Base-by-base conservation (phyloP, 176 grass and related monocot genomes). In the Phragmites australis region DNA sequence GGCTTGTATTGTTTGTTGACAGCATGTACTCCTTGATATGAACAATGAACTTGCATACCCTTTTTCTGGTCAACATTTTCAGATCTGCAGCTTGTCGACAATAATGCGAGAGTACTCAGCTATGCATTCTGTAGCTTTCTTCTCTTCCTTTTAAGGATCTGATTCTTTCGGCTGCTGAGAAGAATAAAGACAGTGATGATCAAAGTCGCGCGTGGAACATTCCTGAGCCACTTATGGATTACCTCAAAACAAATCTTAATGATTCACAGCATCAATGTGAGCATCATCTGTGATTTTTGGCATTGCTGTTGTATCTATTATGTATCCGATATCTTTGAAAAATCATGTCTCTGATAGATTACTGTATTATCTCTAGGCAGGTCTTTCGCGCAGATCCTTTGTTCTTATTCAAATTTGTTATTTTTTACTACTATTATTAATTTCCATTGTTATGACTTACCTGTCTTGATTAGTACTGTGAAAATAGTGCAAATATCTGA, bases 41-140 rank as follows among this genome's bases (percentile, higher is more conserved):
- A 65, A 61, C 41, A 43, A 25, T 52, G 32, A 65, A 61, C 41
- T 64, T 83, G 66, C 77, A 58, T 77, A 41, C 65, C 40, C 44
- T 77, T 75, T 75, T 85, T 88, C 37, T 83, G 54, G 65, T 67
- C 42, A 61, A 78, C 47, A 71, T 88, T 76, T 39, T 83, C 81
- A 98, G 95, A 75, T 98, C 43, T 98, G 95, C 82, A 98, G 92
- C 66, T 94, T 98, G 74, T 98, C 95, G 29, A 98, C 95, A 22
- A 94, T 98, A 82, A 87, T 93, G 65, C 80, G 95, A 69, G 95
- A 98, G 86, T 98, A 84, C 62, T 64, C 86, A 72, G 95, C 73
- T 46, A 54, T 98, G 87, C 86, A 94, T 70, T 98, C 95, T 75
- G 55, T 98, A 75, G 76, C 88, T 53, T n/a, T n/a, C n/a, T n/a